Percentiles rank a stretch among this genome's conserved stretches.
Conservation (phyloP, 768 basidiomycete species). For the Boletus sp. region DNA sequence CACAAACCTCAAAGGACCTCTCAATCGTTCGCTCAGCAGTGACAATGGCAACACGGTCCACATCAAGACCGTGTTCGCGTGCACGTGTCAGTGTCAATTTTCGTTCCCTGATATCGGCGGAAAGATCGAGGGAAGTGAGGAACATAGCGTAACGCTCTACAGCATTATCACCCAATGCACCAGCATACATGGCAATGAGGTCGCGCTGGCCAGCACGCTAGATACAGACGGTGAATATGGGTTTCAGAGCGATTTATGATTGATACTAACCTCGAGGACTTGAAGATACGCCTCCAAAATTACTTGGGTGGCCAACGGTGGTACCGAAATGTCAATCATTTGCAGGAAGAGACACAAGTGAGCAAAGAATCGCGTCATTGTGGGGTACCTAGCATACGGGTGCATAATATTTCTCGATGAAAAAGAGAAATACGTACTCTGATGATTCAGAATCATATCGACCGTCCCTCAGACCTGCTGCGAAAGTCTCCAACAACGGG, state of each 20-base stretch:
- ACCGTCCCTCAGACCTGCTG: constrained; percentile 51
- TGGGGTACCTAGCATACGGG: constrained; percentile 49
- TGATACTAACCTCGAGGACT: constrained; percentile 67
- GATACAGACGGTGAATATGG: neutral
- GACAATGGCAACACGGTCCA: constrained; percentile 71
- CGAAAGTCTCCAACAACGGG: constrained; percentile 65
- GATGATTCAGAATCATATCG: constrained; percentile 44
- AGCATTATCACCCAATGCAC: constrained; percentile 85
- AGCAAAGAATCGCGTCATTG: constrained; percentile 86
- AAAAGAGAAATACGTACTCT: constrained; percentile 47
- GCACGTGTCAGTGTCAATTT: constrained; percentile 69
- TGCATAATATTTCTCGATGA: neutral
- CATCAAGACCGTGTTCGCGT: constrained; percentile 80
- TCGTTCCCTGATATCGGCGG: constrained; percentile 61
- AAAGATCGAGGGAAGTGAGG: constrained; percentile 71
- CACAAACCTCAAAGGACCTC: constrained; percentile 58
- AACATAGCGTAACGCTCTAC: constrained; percentile 90
- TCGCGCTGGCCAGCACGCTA: constrained; percentile 75
- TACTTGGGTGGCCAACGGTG: constrained; percentile 69
- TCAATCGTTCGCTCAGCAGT: constrained; percentile 79
- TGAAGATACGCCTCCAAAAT: constrained; percentile 88
- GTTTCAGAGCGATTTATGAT: neutral
- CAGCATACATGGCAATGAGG: constrained; percentile 91
- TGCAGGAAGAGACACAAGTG: constrained; percentile 88
- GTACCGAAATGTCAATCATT: constrained; percentile 72